These are phyloP conservation scores for Alternaria gaisen DNA, from an alignment of 2,329 filamentous ascomycete species.

Conservation along the genomic window DNA sequence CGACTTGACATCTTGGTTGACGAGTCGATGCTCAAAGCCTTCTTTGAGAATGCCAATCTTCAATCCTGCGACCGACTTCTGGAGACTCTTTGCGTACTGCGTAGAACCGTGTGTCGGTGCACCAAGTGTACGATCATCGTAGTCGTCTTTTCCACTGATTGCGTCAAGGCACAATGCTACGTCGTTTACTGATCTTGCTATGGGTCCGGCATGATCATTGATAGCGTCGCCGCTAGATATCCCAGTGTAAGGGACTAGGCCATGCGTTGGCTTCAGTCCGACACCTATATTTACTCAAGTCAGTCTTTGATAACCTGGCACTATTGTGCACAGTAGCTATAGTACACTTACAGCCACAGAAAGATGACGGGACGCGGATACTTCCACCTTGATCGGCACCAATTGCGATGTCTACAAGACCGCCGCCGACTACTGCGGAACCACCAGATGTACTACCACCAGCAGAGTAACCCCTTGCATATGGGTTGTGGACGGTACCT, in stretches of 20 bases:
- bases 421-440: conserved; percentile 55
- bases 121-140: conserved; percentile 43
- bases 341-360: conserved; percentile 43
- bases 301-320: not conserved
- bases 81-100: conserved; percentile 27
- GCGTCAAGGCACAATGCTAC: conserved; percentile 41
- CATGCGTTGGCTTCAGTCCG: conserved; percentile 58
- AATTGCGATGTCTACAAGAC: conserved; percentile 50
- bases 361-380: conserved; percentile 49
- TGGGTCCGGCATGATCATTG: conserved; percentile 56
- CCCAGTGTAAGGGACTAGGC: conserved; percentile 61
- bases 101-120: conserved; percentile 36
- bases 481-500: conserved; percentile 53
- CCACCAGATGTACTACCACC: conserved; percentile 60
- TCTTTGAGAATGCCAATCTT: conserved; percentile 40
- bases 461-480: conserved; percentile 55
- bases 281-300: conserved; percentile 21
- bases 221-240: conserved; percentile 48
- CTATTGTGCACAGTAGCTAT: too few relatives aligned
- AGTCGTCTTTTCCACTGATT: conserved; percentile 41
- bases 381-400: conserved; percentile 54
- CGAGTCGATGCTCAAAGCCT: conserved; percentile 37
- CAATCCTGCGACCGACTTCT: conserved; percentile 27
- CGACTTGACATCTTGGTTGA: conserved; percentile 52
- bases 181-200: conserved; percentile 37